A percentile compares a stretch with the other conserved stretches of the same genome.
Conservation (phyloP, 1,284 basidiomycete genomes). For the Rhodotorula sp. region DNA sequence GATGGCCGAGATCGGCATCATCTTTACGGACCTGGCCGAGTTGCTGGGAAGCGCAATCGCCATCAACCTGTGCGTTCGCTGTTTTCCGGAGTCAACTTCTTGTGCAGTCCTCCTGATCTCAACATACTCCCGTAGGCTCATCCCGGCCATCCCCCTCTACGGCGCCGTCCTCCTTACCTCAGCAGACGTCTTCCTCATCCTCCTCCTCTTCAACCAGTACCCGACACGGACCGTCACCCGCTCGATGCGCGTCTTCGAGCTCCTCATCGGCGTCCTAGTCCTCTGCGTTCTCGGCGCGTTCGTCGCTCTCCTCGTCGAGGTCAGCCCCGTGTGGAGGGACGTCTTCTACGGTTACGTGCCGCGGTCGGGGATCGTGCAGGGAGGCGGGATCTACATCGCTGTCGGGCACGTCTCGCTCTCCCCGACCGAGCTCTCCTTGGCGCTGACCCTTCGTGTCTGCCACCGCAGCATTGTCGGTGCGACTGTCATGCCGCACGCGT, state of each 20-base stretch:
- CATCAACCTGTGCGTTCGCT: conserved; percentile 62
- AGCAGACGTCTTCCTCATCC: conserved; percentile 76
- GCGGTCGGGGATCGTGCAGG: conserved; percentile 62
- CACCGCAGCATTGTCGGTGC: conserved; percentile 64
- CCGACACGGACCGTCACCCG: conserved; percentile 45
- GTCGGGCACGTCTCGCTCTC: conserved; percentile 62
- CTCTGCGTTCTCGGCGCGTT: conserved; percentile 79
- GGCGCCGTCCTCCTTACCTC: conserved; percentile 80
- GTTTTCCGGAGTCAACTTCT: neutral
- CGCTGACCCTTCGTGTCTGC: neutral
- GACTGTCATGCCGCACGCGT: conserved; percentile 86
- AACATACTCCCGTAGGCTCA: conserved; percentile 57
- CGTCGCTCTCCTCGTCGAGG: conserved; percentile 72
- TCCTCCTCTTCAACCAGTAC: conserved; percentile 52
- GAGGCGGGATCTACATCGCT: conserved; percentile 74
- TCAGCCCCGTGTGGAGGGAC: conserved; percentile 71
- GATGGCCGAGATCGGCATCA: conserved; percentile 76
- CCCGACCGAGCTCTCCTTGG: neutral
- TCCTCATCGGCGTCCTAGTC: conserved; percentile 67
- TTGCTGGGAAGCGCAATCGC: conserved; percentile 79
- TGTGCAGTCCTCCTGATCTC: neutral
- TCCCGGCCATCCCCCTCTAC: conserved; percentile 76
- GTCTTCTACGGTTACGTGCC: conserved; percentile 87
- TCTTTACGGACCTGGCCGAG: conserved; percentile 66
- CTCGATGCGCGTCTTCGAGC: conserved; percentile 61